Conservation (phyloP, 139 green algal species). For the Dunaliella primolecta region DNA sequence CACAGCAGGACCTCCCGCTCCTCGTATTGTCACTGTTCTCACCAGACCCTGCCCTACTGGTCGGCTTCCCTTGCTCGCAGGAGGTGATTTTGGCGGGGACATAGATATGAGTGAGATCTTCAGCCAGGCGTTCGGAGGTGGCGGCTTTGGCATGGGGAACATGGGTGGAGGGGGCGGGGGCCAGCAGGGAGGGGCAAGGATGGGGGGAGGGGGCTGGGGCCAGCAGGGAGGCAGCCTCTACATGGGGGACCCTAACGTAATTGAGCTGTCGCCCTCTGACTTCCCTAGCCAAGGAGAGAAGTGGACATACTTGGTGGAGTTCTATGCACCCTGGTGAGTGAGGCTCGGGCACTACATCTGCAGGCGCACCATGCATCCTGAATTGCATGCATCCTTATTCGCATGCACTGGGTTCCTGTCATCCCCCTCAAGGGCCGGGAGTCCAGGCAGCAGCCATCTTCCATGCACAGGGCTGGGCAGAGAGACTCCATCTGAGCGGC, state of each 20-base stretch:
- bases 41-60: no score
- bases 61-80: background rate
- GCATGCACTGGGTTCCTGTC: no score
- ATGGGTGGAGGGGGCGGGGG: constrained; percentile 6
- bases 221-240: constrained; percentile 40
- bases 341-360: no score
- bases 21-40: no score
- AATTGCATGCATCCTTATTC: no score
- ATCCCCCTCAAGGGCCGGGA: no score
- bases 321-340: constrained; percentile 68
- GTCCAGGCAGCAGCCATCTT: no score
- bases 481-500: no score
- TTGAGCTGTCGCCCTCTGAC: constrained; percentile 40
- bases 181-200: background rate
- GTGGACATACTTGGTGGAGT: constrained; percentile 74
- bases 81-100: background rate
- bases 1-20: no score
- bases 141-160: constrained; percentile 26
- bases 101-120: background rate
- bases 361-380: no score
- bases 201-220: background rate
- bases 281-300: constrained; percentile 53
- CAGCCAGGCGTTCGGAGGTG: background rate
- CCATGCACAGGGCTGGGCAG: no score
- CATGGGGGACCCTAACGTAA: constrained; percentile 46